phyloP scores from a whole-genome alignment of 1,284 basidiomycete species.

The Hypsizygus ulmarius region DNA sequence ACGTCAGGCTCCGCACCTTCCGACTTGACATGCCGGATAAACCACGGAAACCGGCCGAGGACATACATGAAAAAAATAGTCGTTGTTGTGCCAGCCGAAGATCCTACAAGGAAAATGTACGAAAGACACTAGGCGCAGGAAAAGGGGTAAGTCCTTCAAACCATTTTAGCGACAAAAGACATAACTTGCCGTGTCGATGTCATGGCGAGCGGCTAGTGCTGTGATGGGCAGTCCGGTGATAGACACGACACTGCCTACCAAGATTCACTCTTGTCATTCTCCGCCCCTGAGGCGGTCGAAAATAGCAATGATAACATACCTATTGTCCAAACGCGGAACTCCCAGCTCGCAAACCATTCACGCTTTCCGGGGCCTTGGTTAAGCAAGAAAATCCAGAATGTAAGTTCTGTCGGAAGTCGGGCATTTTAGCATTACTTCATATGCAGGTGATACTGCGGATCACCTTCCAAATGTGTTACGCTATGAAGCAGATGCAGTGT shows the following conservation, averaged over 20 bases:
- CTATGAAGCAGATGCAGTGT: constrained; percentile 32
- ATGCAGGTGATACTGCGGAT: no score
- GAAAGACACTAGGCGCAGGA: constrained; percentile 49
- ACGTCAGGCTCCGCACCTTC: constrained; percentile 70
- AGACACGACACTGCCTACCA: constrained; percentile 56
- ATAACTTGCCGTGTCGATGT: constrained; percentile 52
- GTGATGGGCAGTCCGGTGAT: constrained; percentile 68
- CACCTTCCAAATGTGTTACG: constrained; percentile 80
- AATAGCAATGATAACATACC: constrained; percentile 37
- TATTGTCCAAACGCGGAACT: constrained; percentile 59
- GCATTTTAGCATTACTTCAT: no score
- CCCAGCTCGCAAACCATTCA: constrained; percentile 69
- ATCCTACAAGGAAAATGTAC: constrained; percentile 69
- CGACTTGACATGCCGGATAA: constrained; percentile 62
- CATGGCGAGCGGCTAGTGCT: constrained; percentile 50
- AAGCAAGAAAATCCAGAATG: constrained; percentile 75
- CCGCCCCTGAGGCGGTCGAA: constrained; percentile 3
- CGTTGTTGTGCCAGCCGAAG: constrained; percentile 58
- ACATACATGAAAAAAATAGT: constrained; percentile 68
- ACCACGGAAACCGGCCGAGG: constrained; percentile 61
- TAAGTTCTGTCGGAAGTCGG: constrained; percentile 47
- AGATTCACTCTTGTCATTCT: constrained; percentile 13
- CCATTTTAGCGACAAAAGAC: constrained; percentile 1
- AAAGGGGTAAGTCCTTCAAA: background rate
- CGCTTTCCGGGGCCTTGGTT: constrained; percentile 66